Conservation (phyloP, 139 green algal species). For the Trebouxia sp. region DNA sequence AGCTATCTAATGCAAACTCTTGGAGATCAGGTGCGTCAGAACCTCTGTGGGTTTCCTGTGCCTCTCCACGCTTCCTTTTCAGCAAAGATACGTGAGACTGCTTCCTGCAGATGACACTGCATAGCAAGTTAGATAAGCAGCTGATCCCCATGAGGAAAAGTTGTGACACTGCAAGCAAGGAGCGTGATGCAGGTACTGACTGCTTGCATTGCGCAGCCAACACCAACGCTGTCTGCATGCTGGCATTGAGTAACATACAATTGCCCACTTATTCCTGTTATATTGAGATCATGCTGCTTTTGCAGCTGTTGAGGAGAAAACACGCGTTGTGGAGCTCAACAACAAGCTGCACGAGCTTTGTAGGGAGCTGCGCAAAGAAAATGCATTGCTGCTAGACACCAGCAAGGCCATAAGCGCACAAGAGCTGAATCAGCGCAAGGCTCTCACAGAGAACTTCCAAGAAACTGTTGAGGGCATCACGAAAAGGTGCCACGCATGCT, state of each 20-base stretch:
- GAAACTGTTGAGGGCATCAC: slow-evolving; percentile 17
- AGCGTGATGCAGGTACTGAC: slow-evolving; percentile 18
- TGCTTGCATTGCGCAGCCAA: no score
- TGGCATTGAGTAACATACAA: no score
- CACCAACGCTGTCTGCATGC: no score
- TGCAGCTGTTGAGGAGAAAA: slow-evolving; percentile 18
- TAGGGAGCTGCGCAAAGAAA: slow-evolving; percentile 12
- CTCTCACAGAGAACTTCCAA: slow-evolving; percentile 25
- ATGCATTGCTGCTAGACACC: background rate
- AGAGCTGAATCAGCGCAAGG: slow-evolving; percentile 21
- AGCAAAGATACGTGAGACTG: background rate
- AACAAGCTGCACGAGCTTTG: slow-evolving; percentile 19
- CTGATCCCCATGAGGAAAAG: slow-evolving; percentile 36
- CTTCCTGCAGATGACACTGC: slow-evolving; percentile 32
- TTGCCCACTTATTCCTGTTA: no score
- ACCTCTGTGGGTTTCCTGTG: background rate
- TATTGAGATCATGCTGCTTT: background rate
- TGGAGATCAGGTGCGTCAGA: slow-evolving; percentile 36
- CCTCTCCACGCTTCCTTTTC: background rate
- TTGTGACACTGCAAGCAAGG: background rate
- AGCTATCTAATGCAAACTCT: slow-evolving; percentile 43
- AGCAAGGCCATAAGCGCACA: background rate
- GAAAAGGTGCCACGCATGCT: background rate
- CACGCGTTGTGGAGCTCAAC: slow-evolving; percentile 4
- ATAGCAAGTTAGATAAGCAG: slow-evolving; percentile 40